Evolutionary conservation across 2,329 filamentous ascomycete genomes (phyloP), one percentile per base, ranked within the genome.

Genomic region (Verticillium zaregamsianum): DNA sequence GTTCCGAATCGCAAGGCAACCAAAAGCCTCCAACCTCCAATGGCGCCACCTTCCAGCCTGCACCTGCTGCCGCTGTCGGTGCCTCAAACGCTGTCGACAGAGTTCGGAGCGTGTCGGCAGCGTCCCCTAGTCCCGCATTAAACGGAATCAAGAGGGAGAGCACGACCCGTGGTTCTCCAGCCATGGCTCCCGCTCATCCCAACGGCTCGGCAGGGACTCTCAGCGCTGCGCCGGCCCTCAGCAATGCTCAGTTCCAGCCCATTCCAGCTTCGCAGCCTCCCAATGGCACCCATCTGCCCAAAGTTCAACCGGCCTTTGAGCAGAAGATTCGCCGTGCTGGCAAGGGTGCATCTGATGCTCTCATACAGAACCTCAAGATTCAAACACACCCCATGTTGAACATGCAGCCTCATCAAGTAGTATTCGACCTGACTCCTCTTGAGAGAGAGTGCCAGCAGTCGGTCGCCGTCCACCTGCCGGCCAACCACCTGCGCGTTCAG

Each of bases 401-500:
- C 58, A 73, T 87, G 2, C 78, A 86, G 14, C 45, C n/a, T 11
- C 54, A 33, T 14, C 25, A 33, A 25, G 15, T 89, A 71, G 78
- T 84, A 37, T 78, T 91, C 60, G 82, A 85, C 39, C 77, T 96
- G 35, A 80, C 83, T 2, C 88, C 92, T 3, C 87, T 89, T 59
- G 77, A 85, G 7, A 84, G 82, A 20, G 82, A 89, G 68, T 83
- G 86, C 32, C 86, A 91, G 62, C 90, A 94, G 68, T 91, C 88
- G 5, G 79, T 90, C 52, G 90, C 91, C 6, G 79, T 95, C 61
- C 89, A 87, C 62, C 78, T 95, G 11, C 87, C 90, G 1, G 75
- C 83, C 1, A 84, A 82, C 56, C 86, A 93, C 68, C 87, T 86
- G 67, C 88, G 89, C 62, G 77, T 96, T 20, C 89, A 93, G 64